Conservation (phyloP, 176 grass and related monocot species). For the Echinochloa phyllopogon region DNA sequence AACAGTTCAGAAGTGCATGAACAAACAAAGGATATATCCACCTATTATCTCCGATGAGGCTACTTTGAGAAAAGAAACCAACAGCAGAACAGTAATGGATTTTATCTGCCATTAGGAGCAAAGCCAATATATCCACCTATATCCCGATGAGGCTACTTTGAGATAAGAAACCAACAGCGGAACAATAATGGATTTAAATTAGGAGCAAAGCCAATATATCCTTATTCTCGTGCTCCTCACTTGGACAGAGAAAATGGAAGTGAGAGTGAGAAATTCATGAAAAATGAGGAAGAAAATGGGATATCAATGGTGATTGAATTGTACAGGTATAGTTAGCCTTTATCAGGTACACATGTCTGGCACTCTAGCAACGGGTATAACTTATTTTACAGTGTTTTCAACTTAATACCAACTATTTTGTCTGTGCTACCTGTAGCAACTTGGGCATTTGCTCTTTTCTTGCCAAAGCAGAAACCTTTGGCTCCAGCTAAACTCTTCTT, state of each 20-base stretch:
- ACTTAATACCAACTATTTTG: not conserved
- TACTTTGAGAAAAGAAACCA: not conserved
- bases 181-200: not conserved
- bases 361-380: not conserved
- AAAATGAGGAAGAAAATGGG: not conserved
- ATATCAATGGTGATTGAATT: not conserved
- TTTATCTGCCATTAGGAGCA: not conserved
- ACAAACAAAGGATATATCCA: not conserved
- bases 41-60: not conserved
- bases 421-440: not conserved
- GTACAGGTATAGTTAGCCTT: not conserved
- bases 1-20: not conserved
- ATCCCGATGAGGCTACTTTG: not conserved
- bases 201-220: not conserved
- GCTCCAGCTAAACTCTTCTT: not conserved
- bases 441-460: not conserved
- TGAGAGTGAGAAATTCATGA: not conserved
- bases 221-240: not conserved
- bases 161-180: not conserved
- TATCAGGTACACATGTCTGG: conserved; percentile 8
- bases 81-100: not conserved
- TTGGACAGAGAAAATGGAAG: not conserved
- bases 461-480: not conserved
- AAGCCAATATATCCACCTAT: not conserved
- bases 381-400: not conserved